Base-by-base conservation (phyloP, 768 basidiomycete species). In the Rhodosporidiobolus sp. region DNA sequence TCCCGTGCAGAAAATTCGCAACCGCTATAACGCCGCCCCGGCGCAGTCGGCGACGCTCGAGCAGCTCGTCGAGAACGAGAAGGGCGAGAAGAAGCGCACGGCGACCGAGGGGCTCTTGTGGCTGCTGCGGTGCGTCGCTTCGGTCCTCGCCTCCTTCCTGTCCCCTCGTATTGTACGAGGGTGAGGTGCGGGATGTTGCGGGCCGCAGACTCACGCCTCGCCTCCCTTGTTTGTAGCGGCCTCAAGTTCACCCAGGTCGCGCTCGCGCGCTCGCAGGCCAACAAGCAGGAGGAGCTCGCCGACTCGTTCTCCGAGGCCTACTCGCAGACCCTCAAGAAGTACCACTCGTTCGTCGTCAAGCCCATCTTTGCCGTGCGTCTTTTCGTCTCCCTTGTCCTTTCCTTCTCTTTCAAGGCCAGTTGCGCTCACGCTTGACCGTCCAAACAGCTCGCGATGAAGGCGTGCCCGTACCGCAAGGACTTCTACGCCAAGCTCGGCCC, bases 81-180 rank as follows among this genome's bases (percentile, higher is more conserved):
- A 90, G 81, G 74, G 75, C 53, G 90, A 92, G 82, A 92, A 94
- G 86, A 93, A 93, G 82, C 86, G 87, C 24, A 85, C 86, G 1
- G 92, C 95, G 4, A 96, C 94, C 0, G 89, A 94, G 79, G 94
- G 92, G 24, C 85, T 97, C 65, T 83, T 97, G 82, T 99, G 96
- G 96, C 86, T 99, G 60, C 85, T 94, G 59, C 80, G 85, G 83
- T 83, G 45, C 46, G 81, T 69, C 50, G 7, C 6, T 19, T 53
- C 0, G 14, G 14, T 9, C n/a, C n/a, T n/a, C n/a, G n/a, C n/a
- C n/a, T n/a, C n/a, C 53, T 45, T 16, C 19, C 17, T 20, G 3
- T 45, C n/a, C 14, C 30, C 30, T 34, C 45, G n/a, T 34, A 20
- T 4, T 5, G 19, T 3, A 24, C 34, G n/a, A 48, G 28, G n/a